Base-by-base conservation (phyloP, 495 filamentous ascomycete genomes). In the Neurospora sp. region DNA sequence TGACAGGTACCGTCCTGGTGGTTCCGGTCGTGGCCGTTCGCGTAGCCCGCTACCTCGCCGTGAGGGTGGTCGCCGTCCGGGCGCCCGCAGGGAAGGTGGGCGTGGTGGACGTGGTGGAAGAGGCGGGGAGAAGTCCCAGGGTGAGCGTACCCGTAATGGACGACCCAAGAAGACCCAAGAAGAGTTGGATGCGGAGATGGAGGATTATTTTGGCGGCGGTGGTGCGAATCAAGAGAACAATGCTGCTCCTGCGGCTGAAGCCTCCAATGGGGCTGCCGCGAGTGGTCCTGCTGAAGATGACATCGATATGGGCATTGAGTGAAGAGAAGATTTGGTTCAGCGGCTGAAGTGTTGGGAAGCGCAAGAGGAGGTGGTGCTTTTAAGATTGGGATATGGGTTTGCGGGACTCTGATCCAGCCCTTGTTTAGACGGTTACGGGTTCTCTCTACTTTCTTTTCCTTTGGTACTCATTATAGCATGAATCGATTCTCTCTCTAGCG, bases 181-280 rank as follows among this genome's bases (percentile, higher is more conserved):
- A 76, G 92, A 98, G 78, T 84, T 98, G 45, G 95, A 98, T 78
- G 91, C 92, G 42, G 95, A 98, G 84, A 98, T 98, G 95, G 94
- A 90, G 40, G 93, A 97, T 78, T 98, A 98, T 82, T 98, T 92
- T 85, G 86, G 82, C 39, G 86, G 87, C 42, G 79, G 80, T 36
- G 78, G 82, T 24, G 83, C 72, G 70, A 59, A 69, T 34, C 76
- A 76, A 69, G 75, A 76, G 70, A 69, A 71, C 21, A 71, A 76
- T 70, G 43, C 80, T 40, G 70, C 71, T 69, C 76, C 77, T 62
- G 76, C 73, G 34, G 74, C 69, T 39, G 71, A 66, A 7, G 59
- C 43, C 39, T 66, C 36, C 40, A 74, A 70, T 39, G 62, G 43
- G 8, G 70, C 74, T 36, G 40, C 24, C n/a, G 73, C 71, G 2